Conservation (phyloP, 345 rosid genomes). For the Arabidopsis suecica region DNA sequence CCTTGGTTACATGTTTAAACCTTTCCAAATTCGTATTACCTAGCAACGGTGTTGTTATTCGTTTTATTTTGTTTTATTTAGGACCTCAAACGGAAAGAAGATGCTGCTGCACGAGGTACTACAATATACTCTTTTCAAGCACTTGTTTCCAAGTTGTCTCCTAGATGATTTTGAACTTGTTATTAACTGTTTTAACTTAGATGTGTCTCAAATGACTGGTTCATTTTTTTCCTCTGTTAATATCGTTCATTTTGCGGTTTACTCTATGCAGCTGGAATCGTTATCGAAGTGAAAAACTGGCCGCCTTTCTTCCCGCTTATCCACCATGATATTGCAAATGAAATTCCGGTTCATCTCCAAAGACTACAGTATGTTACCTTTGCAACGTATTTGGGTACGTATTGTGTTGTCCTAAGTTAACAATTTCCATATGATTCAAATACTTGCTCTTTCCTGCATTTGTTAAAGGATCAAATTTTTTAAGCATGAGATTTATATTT, state of each 20-base stretch:
- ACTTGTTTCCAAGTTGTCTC: neutral
- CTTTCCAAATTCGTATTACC: neutral
- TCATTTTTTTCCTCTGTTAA: neutral
- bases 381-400: conserved; percentile 71
- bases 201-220: neutral
- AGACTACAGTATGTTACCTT: conserved; percentile 77
- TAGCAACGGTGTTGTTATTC: neutral
- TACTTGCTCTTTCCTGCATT: conserved; percentile 20
- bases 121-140: neutral
- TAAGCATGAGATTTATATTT: neutral
- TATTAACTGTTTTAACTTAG: neutral
- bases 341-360: conserved; percentile 86
- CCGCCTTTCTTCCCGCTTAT: conserved; percentile 84
- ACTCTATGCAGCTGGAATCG: conserved; percentile 67
- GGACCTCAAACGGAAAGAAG: conserved; percentile 89
- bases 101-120: conserved; percentile 93
- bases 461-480: neutral
- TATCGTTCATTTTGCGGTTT: neutral
- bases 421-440: conserved; percentile 4
- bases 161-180: neutral
- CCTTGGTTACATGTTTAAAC: neutral
- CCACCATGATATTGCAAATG: conserved; percentile 87
- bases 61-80: conserved; percentile 43
- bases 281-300: conserved; percentile 84
- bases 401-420: neutral